A percentile compares a stretch with the other conserved stretches of the same genome.
Evolutionary conservation across 345 rosid species (phyloP).

Genomic region (Pistacia integerrima): DNA sequence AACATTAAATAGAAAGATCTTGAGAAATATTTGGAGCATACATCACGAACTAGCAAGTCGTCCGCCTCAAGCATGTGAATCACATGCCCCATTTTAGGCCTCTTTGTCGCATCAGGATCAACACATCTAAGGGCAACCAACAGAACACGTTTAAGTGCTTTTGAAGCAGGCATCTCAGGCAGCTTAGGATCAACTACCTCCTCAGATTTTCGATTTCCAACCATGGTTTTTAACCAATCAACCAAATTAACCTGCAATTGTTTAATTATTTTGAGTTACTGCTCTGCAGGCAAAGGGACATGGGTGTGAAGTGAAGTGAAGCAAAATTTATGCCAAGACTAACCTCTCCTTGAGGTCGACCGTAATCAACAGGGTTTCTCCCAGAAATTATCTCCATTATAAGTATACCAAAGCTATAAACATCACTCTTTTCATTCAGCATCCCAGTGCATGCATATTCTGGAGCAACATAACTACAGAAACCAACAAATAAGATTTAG

Average conservation of each 20-base stretch:
- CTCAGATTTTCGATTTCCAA: conserved; percentile 82
- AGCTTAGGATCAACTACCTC: conserved; percentile 90
- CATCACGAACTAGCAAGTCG: conserved; percentile 77
- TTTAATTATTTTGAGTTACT: conserved; percentile 15
- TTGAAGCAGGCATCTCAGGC: conserved; percentile 79
- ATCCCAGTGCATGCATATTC: conserved; percentile 98
- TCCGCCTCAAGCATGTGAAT: conserved; percentile 99
- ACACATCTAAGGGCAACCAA: conserved; percentile 91
- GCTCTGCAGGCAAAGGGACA: conserved; percentile 12
- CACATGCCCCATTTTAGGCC: conserved; percentile 96
- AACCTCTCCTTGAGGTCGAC: conserved; percentile 92
- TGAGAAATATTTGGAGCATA: conserved; percentile 32
- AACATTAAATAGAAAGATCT: not conserved
- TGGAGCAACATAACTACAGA: conserved; percentile 85
- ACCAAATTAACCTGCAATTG: conserved; percentile 81
- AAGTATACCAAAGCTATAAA: conserved; percentile 90
- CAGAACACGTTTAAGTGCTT: conserved; percentile 82
- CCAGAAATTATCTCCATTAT: conserved; percentile 93
- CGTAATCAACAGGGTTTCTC: conserved; percentile 86
- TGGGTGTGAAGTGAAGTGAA: not conserved
- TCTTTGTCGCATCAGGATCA: conserved; percentile 91
- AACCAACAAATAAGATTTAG: conserved; percentile 13
- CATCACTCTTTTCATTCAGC: conserved; percentile 92
- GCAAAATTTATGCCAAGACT: conserved; percentile 13
- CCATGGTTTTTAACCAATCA: conserved; percentile 90